Conservation (phyloP, 2,329 filamentous ascomycete genomes). For the Grosmannia clavigera region DNA sequence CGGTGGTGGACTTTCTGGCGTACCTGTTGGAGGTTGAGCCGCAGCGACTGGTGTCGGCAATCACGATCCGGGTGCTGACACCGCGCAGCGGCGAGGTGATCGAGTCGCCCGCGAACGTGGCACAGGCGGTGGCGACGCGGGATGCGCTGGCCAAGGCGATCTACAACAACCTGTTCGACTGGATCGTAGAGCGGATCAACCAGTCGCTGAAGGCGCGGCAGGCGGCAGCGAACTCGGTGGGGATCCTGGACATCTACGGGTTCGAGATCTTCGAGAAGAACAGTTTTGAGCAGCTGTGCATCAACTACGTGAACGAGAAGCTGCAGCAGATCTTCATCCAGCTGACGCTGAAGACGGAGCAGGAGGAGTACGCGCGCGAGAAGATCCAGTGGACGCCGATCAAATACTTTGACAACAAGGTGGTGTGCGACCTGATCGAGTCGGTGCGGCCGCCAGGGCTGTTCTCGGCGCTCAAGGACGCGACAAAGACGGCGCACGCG, state of each 20-base stretch:
- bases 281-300: constrained; percentile 96
- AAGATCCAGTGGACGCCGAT: constrained; percentile 98
- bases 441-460: constrained; percentile 80
- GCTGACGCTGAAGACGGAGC: constrained; percentile 87
- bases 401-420: constrained; percentile 99
- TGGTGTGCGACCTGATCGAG: constrained; percentile 95
- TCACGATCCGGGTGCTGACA: constrained; percentile 78
- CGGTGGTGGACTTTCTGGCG: constrained; percentile 86
- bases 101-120: constrained; percentile 68
- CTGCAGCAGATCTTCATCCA: constrained; percentile 99
- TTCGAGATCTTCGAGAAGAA: constrained; percentile 99
- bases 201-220: constrained; percentile 71
- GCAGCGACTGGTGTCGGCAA: constrained; percentile 67
- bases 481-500: constrained; percentile 94
- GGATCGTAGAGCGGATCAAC: constrained; percentile 92
- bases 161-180: constrained; percentile 95
- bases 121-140: constrained; percentile 75
- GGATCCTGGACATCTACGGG: constrained; percentile 96
- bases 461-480: constrained; percentile 93
- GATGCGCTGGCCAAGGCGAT: constrained; percentile 93
- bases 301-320: constrained; percentile 99
- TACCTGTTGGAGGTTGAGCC: constrained; percentile 85
- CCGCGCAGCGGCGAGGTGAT: constrained; percentile 54
- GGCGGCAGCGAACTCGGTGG: constrained; percentile 69
- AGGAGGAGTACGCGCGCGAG: constrained; percentile 92